These are phyloP conservation scores for Heritiera littoralis DNA, from an alignment of 345 rosid genomes.

Conservation along the genomic window DNA sequence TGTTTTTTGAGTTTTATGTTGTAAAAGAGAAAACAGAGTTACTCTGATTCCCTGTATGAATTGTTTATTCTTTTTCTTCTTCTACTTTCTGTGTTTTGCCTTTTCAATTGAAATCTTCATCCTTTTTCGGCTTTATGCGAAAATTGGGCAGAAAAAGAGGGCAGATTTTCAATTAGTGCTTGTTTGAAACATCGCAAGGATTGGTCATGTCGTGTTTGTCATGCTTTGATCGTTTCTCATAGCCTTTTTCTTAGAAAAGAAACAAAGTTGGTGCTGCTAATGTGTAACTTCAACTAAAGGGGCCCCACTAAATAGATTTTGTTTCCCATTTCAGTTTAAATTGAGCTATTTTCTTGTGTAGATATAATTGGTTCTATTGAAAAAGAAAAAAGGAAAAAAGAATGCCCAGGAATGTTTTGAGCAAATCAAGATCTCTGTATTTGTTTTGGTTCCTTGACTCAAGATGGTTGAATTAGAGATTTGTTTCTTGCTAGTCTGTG, in stretches of 20 bases:
- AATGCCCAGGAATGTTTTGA: conserved; percentile 13
- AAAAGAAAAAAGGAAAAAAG: no score
- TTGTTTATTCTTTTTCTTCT: neutral
- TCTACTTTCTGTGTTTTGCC: neutral
- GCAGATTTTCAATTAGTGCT: neutral
- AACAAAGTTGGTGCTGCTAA: conserved; percentile 18
- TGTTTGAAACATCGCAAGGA: neutral
- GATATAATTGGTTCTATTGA: neutral
- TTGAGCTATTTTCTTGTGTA: neutral
- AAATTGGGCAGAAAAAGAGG: neutral
- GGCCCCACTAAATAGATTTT: conserved; percentile 23
- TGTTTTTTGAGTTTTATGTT: neutral
- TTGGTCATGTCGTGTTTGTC: conserved; percentile 18
- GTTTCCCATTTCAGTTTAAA: conserved; percentile 8
- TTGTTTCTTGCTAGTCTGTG: neutral
- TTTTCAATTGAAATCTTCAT: neutral
- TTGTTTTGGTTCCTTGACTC: neutral
- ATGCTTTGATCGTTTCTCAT: conserved; percentile 13
- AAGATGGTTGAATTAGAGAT: conserved; percentile 11
- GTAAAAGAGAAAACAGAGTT: neutral
- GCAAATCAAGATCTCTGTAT: neutral
- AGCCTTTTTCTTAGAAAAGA: neutral
- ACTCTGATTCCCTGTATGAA: neutral
- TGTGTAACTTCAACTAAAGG: neutral
- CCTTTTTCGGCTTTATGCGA: neutral